phyloP scores from a whole-genome alignment of 345 rosid species.

The Linum tenue region DNA sequence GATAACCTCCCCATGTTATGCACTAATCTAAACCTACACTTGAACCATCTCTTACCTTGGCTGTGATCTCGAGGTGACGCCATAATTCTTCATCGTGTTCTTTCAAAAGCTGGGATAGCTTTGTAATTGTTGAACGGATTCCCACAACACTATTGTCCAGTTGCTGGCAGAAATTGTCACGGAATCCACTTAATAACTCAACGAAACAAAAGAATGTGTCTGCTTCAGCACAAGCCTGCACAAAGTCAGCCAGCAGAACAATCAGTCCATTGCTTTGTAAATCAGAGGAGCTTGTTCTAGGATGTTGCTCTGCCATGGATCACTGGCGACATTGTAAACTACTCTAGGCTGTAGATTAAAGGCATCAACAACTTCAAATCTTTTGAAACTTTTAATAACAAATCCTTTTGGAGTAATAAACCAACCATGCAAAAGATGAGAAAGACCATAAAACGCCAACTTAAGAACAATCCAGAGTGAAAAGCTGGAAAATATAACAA shows the following conservation, averaged over 20 bases:
- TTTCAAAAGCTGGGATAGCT: constrained; percentile 67
- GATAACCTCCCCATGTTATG: neutral
- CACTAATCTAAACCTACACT: neutral
- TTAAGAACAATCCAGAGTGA: neutral
- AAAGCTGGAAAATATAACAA: constrained; percentile 2
- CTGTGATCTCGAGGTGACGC: constrained; percentile 95
- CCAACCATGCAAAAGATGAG: neutral
- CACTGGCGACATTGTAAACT: neutral
- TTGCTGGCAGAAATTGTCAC: constrained; percentile 94
- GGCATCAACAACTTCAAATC: neutral
- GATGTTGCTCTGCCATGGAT: neutral
- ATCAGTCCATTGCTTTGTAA: constrained; percentile 8
- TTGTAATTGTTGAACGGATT: constrained; percentile 77
- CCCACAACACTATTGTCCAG: constrained; percentile 98
- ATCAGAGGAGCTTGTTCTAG: neutral
- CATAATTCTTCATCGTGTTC: constrained; percentile 97
- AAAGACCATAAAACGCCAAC: neutral
- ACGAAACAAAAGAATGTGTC: constrained; percentile 96
- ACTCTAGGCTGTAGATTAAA: neutral
- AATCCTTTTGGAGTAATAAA: neutral
- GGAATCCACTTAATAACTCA: constrained; percentile 87
- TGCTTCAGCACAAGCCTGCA: constrained; percentile 80
- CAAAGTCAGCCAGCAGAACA: constrained; percentile 28
- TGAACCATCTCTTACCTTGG: constrained; percentile 51
- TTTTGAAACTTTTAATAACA: neutral